Evolutionary conservation across 1,139 yeast species (phyloP).

Genomic region (Candida buenavistaensis): DNA sequence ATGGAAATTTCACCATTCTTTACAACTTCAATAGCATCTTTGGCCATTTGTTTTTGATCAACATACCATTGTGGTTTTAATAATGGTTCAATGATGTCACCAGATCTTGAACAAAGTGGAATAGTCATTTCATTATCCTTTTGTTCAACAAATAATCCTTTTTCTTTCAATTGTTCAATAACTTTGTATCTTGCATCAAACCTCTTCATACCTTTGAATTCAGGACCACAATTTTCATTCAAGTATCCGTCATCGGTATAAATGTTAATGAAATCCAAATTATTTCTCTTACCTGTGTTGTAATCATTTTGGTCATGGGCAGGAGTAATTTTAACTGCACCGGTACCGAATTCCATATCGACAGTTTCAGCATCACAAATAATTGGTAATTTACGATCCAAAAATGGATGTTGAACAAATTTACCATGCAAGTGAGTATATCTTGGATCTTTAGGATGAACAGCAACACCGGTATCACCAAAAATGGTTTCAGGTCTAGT

Average conservation of each 20-base stretch:
- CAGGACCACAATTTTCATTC: slow-evolving; percentile 87
- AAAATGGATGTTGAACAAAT: slow-evolving; percentile 85
- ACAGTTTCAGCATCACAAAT: slow-evolving; percentile 90
- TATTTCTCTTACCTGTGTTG: slow-evolving; percentile 91
- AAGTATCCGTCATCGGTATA: slow-evolving; percentile 89
- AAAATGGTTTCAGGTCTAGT: slow-evolving; percentile 98
- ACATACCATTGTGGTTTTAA: slow-evolving; percentile 99
- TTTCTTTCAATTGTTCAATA: slow-evolving; percentile 74
- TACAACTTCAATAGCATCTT: slow-evolving; percentile 84
- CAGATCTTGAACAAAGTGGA: slow-evolving; percentile 93
- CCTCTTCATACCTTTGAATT: slow-evolving; percentile 87
- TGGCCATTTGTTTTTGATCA: slow-evolving; percentile 85
- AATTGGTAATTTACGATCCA: slow-evolving; percentile 83
- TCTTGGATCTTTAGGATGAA: slow-evolving; percentile 92
- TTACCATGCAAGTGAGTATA: slow-evolving; percentile 95
- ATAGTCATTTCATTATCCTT: slow-evolving; percentile 94
- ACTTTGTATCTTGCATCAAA: slow-evolving; percentile 90
- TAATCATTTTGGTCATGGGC: slow-evolving; percentile 98
- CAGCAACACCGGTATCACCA: slow-evolving; percentile 98
- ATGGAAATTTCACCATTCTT: slow-evolving; percentile 78
- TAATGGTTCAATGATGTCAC: slow-evolving; percentile 94
- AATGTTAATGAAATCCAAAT: slow-evolving; percentile 84
- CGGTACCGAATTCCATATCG: slow-evolving; percentile 99
- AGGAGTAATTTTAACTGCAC: slow-evolving; percentile 98
- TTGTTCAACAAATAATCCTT: slow-evolving; percentile 78